Conservation (phyloP, 176 grass and related monocot species). For the Luzula sylvatica region DNA sequence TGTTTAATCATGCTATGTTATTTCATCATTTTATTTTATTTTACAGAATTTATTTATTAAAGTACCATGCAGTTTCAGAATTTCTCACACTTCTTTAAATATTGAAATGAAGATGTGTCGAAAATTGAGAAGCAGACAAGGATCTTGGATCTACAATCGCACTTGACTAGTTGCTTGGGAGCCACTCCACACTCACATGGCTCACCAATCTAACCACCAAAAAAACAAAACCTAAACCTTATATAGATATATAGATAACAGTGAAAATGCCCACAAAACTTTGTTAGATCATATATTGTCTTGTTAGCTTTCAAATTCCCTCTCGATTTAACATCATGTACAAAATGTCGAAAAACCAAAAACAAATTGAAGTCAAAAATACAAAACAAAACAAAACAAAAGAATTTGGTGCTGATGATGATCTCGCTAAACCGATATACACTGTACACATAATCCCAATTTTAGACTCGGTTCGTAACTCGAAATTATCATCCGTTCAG, state of each 20-base stretch:
- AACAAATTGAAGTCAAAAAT: background rate
- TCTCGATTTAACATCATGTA: slow-evolving; percentile 7
- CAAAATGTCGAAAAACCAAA: slow-evolving; percentile 12
- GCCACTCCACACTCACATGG: slow-evolving; percentile 14
- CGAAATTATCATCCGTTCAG: slow-evolving; percentile 53
- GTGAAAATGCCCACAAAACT: background rate
- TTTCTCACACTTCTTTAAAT: too few relatives aligned
- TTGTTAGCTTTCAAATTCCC: slow-evolving; percentile 4
- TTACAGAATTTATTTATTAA: too few relatives aligned
- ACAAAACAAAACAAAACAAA: background rate
- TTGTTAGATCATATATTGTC: slow-evolving; percentile 9
- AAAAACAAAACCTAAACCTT: background rate
- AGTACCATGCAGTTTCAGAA: too few relatives aligned
- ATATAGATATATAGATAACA: too few relatives aligned
- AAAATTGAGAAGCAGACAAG: background rate
- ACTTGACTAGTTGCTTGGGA: background rate
- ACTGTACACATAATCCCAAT: slow-evolving; percentile 85
- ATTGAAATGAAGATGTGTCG: too few relatives aligned
- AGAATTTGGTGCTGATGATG: background rate
- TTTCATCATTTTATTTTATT: too few relatives aligned
- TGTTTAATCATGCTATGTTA: too few relatives aligned
- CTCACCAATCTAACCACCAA: background rate
- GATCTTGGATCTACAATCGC: background rate
- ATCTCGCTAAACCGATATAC: slow-evolving; percentile 42
- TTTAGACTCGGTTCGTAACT: background rate